Conservation (phyloP, 495 filamentous ascomycete species). For the Penicillium dipodomyicola region DNA sequence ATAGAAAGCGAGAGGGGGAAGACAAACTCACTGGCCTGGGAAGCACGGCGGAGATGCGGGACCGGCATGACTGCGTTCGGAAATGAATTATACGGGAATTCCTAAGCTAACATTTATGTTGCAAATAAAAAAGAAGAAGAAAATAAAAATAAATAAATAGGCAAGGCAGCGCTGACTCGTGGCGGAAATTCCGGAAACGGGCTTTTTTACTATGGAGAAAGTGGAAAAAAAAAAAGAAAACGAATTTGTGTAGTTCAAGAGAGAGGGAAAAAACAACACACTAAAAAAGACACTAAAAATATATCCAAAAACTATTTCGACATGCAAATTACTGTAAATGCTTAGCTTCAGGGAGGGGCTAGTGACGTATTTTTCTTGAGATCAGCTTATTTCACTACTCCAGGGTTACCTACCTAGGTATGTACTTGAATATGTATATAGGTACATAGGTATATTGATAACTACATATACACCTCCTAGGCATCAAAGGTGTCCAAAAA, state of each 20-base stretch:
- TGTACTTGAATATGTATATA: too few species aligned
- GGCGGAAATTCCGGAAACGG: conserved; percentile 5
- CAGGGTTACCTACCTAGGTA: too few species aligned
- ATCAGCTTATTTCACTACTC: neutral
- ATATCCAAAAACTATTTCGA: neutral
- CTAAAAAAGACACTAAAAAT: conserved; percentile 5
- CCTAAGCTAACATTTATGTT: conserved; percentile 4
- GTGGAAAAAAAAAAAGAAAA: conserved; percentile 14
- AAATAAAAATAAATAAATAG: neutral
- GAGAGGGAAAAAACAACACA: conserved; percentile 1
- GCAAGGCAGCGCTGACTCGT: neutral
- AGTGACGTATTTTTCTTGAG: conserved; percentile 6
- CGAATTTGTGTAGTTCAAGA: conserved; percentile 7
- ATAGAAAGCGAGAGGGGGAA: conserved; percentile 1
- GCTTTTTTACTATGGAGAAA: neutral
- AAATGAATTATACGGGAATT: neutral
- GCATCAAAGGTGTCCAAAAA: too few species aligned
- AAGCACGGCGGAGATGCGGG: conserved; percentile 33
- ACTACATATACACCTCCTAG: too few species aligned
- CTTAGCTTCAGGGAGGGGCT: conserved; percentile 15
- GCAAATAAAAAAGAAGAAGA: neutral
- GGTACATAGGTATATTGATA: neutral
- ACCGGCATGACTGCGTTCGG: conserved; percentile 34
- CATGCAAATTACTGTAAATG: conserved; percentile 14
- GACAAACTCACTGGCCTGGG: conserved; percentile 28